Conservation (phyloP, 2,329 filamentous ascomycete species). For the Huntiella bhutanensis region DNA sequence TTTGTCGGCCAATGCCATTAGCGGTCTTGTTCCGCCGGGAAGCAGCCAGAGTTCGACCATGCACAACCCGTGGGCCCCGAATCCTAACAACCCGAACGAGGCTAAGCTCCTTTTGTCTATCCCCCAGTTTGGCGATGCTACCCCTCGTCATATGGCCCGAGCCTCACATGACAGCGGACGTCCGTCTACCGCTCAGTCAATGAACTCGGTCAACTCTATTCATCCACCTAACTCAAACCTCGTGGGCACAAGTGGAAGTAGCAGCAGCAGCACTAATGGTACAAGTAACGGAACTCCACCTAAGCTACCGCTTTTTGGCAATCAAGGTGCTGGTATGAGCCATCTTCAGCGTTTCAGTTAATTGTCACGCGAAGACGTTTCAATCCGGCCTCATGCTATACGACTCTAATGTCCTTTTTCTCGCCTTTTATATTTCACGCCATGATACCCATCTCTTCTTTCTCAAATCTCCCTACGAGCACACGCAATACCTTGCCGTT, state of each 20-base stretch:
- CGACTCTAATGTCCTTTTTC: conserved; percentile 13
- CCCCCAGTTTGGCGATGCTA: conserved; percentile 59
- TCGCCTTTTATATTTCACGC: conserved; percentile 20
- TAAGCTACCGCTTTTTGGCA: too few relatives aligned
- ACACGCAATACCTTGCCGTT: too few relatives aligned
- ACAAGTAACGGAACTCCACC: too few relatives aligned
- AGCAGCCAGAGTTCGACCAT: conserved; percentile 7
- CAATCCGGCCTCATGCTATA: too few relatives aligned
- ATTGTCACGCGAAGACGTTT: too few relatives aligned
- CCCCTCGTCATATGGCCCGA: conserved; percentile 65
- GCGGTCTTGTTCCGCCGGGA: conserved; percentile 7
- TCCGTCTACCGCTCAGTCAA: conserved; percentile 87
- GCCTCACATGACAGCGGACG: conserved; percentile 80
- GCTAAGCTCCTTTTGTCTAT: conserved; percentile 41
- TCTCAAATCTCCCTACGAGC: conserved; percentile 16
- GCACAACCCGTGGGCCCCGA: conserved; percentile 49
- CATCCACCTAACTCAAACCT: conserved; percentile 61
- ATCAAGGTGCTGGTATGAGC: too few relatives aligned
- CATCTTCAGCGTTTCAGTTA: too few relatives aligned
- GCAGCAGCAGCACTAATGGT: too few relatives aligned
- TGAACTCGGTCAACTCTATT: conserved; percentile 50
- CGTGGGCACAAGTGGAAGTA: conserved; percentile 19
- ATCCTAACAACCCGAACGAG: conserved; percentile 46
- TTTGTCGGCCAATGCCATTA: conserved; percentile 6
- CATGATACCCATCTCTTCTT: conserved; percentile 26